Base-by-base conservation (phyloP, 768 basidiomycete genomes). In the Rhizopogon vinicolor region DNA sequence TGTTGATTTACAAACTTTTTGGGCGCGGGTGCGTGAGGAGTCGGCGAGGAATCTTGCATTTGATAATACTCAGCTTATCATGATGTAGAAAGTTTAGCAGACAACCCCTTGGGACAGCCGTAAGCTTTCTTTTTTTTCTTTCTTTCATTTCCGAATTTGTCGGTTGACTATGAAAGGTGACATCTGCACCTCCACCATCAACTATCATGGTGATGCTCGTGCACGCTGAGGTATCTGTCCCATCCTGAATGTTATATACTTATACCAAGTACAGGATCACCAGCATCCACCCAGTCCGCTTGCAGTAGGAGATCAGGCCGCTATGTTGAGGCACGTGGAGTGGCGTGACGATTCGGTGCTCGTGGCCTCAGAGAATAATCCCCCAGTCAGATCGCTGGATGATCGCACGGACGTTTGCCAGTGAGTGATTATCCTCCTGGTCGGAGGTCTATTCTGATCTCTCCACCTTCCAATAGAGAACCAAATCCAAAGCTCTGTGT, bases 401-500 rank as follows among this genome's bases (percentile, higher is more conserved):
- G 19, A 49, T 25, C 9, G 31, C 19, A 19, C 25, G 22, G 35
- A 25, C 39, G 33, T 3, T 37, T 22, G 37, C 7, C 48, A 9
- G 48, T 49, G 37, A 49, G 48, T 49, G 22, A 49, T 25, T 22
- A 25, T 37, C 35, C 19, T 22, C 19, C 9, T 49, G 35, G 33
- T 16, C 4, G 25, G 35, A 14, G 35, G 19, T 49, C 35, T 49
- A 19, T 37, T 19, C 46, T 33, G 19, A 35, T 49, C 48, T 49
- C 22, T 49, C 48, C 35, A 49, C 48, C 7, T 14, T 37, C 48
- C 22, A 9, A 22, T 49, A 49, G 48, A 9, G 9, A 35, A 16
- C 22, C 19, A 6, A 61, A 59, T 22, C 68, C 72, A 0, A 73
- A 72, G 51, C 60, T 72, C 7, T 70, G 72, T 28, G 58, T 69